phyloP scores from a whole-genome alignment of 1,284 basidiomycete genomes.

The Polyporus tsugae region DNA sequence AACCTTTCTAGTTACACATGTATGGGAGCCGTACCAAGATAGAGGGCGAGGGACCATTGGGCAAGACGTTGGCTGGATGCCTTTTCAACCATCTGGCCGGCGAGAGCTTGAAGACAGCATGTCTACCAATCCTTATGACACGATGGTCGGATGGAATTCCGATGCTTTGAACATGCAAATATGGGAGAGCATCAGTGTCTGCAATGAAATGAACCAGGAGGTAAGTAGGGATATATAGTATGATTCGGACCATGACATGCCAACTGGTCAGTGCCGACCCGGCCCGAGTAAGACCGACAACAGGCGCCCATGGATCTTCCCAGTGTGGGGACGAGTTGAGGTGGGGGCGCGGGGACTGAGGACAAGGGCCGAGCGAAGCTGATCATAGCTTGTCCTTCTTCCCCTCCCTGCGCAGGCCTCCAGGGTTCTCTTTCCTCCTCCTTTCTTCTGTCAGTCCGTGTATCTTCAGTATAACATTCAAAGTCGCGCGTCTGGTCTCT shows the following conservation, averaged over 20 bases:
- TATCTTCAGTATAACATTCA: neutral
- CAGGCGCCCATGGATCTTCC: neutral
- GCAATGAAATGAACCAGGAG: too few species aligned
- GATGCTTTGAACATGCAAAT: too few species aligned
- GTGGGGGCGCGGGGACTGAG: neutral
- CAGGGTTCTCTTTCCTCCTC: neutral
- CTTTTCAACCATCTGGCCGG: neutral
- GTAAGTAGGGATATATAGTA: too few species aligned
- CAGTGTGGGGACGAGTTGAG: neutral
- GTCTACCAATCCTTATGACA: too few species aligned
- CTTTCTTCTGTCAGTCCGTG: neutral
- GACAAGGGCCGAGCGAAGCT: neutral
- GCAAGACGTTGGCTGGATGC: neutral
- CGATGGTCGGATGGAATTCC: too few species aligned
- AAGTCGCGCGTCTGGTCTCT: neutral
- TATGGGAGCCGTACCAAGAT: neutral
- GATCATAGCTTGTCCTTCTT: conserved; percentile 3
- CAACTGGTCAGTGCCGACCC: too few species aligned
- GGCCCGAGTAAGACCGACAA: neutral
- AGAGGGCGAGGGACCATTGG: neutral
- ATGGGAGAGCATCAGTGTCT: too few species aligned
- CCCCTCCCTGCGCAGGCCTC: neutral
- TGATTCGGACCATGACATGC: too few species aligned
- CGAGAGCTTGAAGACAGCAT: too few species aligned
- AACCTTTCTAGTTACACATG: neutral